Conservation (phyloP, 2,329 filamentous ascomycete species). For the Phialemoniopsis sp. region DNA sequence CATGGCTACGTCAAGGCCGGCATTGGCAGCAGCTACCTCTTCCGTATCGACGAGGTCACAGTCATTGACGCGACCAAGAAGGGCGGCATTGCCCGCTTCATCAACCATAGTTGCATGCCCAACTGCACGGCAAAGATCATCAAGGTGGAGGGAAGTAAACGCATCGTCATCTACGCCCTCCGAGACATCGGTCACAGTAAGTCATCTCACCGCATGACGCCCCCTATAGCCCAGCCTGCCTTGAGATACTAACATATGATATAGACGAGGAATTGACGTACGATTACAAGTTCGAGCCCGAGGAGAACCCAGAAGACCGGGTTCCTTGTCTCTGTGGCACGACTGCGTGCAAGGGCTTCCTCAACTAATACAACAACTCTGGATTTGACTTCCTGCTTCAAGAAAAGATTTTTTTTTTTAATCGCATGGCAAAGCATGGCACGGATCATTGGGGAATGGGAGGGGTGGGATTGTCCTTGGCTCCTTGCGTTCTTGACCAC, state of each 20-base stretch:
- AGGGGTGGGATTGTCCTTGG: too few species aligned
- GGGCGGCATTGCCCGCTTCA: conserved; percentile 95
- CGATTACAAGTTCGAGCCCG: conserved; percentile 99
- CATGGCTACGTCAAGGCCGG: conserved; percentile 90
- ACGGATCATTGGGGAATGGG: too few species aligned
- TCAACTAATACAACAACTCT: conserved; percentile 84
- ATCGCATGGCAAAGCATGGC: too few species aligned
- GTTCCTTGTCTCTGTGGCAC: conserved; percentile 97
- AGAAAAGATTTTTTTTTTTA: too few species aligned
- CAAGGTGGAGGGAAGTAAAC: conserved; percentile 94
- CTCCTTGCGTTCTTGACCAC: too few species aligned
- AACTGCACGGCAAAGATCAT: conserved; percentile 99
- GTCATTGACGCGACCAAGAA: conserved; percentile 98
- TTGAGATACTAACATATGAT: conserved; percentile 9
- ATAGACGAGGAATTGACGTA: conserved; percentile 98
- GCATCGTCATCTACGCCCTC: conserved; percentile 97
- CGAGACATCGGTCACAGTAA: conserved; percentile 92
- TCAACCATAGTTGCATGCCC: conserved; percentile 97
- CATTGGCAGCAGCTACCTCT: conserved; percentile 95
- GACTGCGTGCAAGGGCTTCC: conserved; percentile 94
- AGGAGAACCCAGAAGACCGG: conserved; percentile 89
- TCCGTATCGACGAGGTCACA: conserved; percentile 96
- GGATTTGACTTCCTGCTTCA: too few species aligned
- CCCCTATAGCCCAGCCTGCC: not conserved
- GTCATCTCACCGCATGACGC: too few species aligned